Evolutionary conservation across 768 basidiomycete genomes (phyloP), one percentile per base, ranked within the genome.

Genomic region (Amanita exitialis): DNA sequence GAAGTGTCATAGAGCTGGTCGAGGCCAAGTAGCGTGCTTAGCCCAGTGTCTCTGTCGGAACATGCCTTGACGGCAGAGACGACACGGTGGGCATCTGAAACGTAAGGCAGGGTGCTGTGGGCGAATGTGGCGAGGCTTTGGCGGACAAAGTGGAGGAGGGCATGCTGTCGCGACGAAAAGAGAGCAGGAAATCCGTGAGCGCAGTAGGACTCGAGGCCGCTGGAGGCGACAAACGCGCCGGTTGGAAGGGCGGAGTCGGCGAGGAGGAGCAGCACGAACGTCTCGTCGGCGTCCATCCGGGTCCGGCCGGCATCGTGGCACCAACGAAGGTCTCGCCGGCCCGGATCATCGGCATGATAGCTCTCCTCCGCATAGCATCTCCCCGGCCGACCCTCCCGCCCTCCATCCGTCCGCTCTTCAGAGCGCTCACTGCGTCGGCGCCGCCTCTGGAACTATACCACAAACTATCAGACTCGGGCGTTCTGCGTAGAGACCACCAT

Each of bases 231-330:
- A 64, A 99, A 99, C 1, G 95, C 86, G 32, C 96, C 96, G 0
- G 95, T 98, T 2, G 96, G 96, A 3, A 99, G 81, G 65, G 95
- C 97, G 54, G 90, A 88, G 69, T 95, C 92, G 0, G 89, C 77
- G 38, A 95, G 77, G 32, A 94, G 74, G 35, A 93, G 77, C 15
- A 91, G 72, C 27, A 91, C 67, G 64, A 86, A 89, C 0, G 52
- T 69, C 70, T 66, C 63, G 59, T 66, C 63, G 58, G 62, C 55
- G 60, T 64, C 50, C 67, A 69, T 70, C 56, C 42, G 58, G 46
- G 45, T 44, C n/a, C n/a, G n/a, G n/a, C n/a, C n/a, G n/a, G n/a
- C n/a, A n/a, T n/a, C n/a, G n/a, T n/a, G n/a, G n/a, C n/a, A n/a
- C n/a, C n/a, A n/a, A n/a, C n/a, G n/a, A n/a, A n/a, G n/a, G n/a